phyloP scores from a whole-genome alignment of 371 early-diverging fungal species.

The Funneliformis caledonium region DNA sequence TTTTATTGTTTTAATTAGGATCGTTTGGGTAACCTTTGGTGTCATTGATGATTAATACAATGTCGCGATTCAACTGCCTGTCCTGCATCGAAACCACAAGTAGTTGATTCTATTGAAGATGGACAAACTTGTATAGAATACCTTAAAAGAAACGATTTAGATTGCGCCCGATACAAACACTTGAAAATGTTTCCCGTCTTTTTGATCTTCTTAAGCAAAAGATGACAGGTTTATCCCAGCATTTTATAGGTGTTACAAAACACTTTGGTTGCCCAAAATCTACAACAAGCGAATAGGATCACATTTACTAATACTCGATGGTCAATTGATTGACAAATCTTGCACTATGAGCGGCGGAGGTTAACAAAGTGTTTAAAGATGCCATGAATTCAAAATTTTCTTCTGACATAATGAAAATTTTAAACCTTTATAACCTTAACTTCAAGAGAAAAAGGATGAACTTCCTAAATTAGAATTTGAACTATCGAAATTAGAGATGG shows the following conservation, averaged over 20 bases:
- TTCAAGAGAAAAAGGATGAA: conserved; percentile 58
- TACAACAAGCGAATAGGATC: conserved; percentile 92
- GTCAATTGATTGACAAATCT: conserved; percentile 94
- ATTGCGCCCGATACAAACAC: conserved; percentile 87
- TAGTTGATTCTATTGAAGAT: conserved; percentile 93
- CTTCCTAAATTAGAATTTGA: conserved; percentile 70
- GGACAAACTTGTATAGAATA: conserved; percentile 95
- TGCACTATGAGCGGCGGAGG: conserved; percentile 99
- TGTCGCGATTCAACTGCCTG: conserved; percentile 95
- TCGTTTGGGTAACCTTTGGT: conserved; percentile 91
- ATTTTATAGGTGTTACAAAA: conserved; percentile 93
- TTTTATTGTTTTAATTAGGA: conserved; percentile 54
- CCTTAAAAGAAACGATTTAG: conserved; percentile 83
- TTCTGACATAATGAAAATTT: conserved; percentile 60
- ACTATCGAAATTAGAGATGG: conserved; percentile 74
- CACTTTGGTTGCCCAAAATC: conserved; percentile 90
- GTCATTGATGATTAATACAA: conserved; percentile 95
- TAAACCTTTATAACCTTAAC: conserved; percentile 56
- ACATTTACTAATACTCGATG: conserved; percentile 86
- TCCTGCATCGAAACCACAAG: conserved; percentile 86
- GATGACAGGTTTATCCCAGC: conserved; percentile 79
- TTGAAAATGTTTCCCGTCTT: conserved; percentile 85
- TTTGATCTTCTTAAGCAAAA: conserved; percentile 89
- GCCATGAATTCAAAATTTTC: conserved; percentile 85
- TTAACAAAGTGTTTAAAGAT: conserved; percentile 66